A percentile compares a stretch with the other conserved stretches of the same genome.
phyloP scores from a whole-genome alignment of 768 basidiomycete species.

The Rhizopogon roseolus region DNA sequence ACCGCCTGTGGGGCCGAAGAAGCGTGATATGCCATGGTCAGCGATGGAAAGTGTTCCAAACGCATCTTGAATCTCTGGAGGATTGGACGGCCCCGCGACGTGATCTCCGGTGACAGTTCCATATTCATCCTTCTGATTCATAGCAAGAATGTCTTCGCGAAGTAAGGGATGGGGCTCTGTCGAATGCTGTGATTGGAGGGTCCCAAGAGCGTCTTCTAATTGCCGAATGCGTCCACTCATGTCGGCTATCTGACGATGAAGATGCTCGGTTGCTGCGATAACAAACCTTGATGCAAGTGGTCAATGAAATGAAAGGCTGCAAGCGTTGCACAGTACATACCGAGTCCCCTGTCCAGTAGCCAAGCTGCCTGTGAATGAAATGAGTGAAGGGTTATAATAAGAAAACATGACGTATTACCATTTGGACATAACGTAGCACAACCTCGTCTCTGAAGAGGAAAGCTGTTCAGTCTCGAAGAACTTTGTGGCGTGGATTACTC shows the following conservation, averaged over 20 bases:
- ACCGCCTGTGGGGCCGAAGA: conserved; percentile 66
- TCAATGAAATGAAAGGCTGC: neutral
- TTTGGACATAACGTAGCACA: conserved; percentile 71
- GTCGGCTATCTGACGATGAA: conserved; percentile 50
- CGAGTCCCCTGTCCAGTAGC: conserved; percentile 77
- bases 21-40: conserved; percentile 55
- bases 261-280: conserved; percentile 61
- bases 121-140: conserved; percentile 26
- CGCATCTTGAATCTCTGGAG: conserved; percentile 45
- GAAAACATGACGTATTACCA: conserved; percentile 30
- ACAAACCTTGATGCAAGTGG: conserved; percentile 38
- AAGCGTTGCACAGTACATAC: conserved; percentile 25
- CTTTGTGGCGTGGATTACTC: conserved; percentile 11
- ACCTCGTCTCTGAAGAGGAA: conserved; percentile 46
- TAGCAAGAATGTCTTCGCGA: conserved; percentile 42
- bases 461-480: neutral
- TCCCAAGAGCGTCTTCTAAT: conserved; percentile 56
- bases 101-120: conserved; percentile 20
- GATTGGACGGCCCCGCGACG: conserved; percentile 3
- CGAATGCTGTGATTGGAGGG: conserved; percentile 46
- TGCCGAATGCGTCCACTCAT: conserved; percentile 52
- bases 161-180: conserved; percentile 57
- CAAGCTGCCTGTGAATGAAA: conserved; percentile 47
- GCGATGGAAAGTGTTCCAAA: conserved; percentile 60
- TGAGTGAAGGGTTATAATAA: neutral